Conservation (phyloP, 179 eudicot species). For the Dionaea muscipula region DNA sequence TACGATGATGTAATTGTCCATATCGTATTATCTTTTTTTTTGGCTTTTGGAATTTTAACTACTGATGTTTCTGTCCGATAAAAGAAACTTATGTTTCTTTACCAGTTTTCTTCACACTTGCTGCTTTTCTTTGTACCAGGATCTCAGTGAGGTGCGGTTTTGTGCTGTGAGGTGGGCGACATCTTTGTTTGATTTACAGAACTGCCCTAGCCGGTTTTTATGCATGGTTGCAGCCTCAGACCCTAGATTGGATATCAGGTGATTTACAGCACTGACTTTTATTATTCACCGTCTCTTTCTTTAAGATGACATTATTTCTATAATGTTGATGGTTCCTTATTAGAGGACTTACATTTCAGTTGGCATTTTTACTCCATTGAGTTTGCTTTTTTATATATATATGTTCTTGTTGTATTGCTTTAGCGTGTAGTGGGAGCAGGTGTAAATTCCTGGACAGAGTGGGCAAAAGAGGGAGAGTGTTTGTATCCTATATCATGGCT, state of each 20-base stretch:
- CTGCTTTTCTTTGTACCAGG: conserved; percentile 29
- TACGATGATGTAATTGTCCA: conserved; percentile 15
- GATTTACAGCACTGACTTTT: conserved; percentile 12
- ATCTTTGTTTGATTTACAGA: conserved; percentile 63
- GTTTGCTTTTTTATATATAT: too few relatives aligned
- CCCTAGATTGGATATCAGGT: conserved; percentile 88
- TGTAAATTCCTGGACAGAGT: too few relatives aligned
- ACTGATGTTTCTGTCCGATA: background rate
- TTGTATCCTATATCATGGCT: too few relatives aligned
- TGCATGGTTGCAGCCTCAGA: conserved; percentile 94
- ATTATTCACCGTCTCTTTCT: background rate
- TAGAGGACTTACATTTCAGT: too few relatives aligned
- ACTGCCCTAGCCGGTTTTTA: conserved; percentile 85
- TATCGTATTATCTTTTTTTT: conserved; percentile 6
- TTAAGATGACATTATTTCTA: too few relatives aligned
- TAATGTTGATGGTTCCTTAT: too few relatives aligned
- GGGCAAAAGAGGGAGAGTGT: too few relatives aligned
- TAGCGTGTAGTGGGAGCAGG: too few relatives aligned
- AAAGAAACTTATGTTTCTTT: too few relatives aligned
- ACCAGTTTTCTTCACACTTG: conserved; percentile 3
- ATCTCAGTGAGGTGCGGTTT: conserved; percentile 87
- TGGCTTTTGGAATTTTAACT: background rate
- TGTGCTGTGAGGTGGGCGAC: conserved; percentile 98
- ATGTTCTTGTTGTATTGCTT: too few relatives aligned
- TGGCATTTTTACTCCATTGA: too few relatives aligned